phyloP scores from a whole-genome alignment of 768 basidiomycete genomes.

The Pleurotus giganteus region DNA sequence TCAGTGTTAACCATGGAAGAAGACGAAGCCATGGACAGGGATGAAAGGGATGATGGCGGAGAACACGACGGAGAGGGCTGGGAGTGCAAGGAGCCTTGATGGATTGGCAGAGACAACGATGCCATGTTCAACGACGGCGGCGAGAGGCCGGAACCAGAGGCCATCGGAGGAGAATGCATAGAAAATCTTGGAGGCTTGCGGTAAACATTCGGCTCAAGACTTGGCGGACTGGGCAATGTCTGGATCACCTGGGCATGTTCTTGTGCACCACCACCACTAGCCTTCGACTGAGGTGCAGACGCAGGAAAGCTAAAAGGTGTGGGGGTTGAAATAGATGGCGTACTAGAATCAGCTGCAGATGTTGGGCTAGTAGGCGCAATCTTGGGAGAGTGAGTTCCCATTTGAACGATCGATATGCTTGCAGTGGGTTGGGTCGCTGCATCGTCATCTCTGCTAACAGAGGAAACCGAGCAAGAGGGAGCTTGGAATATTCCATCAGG shows the following conservation, averaged over 20 bases:
- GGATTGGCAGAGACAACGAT: not conserved
- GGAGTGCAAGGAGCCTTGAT: not conserved
- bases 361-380: not conserved
- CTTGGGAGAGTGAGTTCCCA: not conserved
- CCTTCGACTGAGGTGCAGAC: not conserved
- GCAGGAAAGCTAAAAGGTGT: not conserved
- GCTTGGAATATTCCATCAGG: not conserved
- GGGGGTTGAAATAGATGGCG: not conserved
- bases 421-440: no score
- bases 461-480: conserved; percentile 12
- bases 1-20: conserved; percentile 12
- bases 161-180: not conserved
- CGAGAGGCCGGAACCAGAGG: not conserved
- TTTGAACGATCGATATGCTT: no score
- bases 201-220: not conserved
- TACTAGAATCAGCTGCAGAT: not conserved
- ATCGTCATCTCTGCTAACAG: not conserved
- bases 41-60: conserved; percentile 12
- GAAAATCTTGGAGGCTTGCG: conserved; percentile 3
- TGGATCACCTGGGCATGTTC: not conserved
- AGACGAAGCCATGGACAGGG: conserved; percentile 13
- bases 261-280: not conserved
- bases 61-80: conserved; percentile 6
- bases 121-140: not conserved
- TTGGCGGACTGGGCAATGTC: conserved; percentile 1